These are phyloP conservation scores for Boletus sp. DNA, from an alignment of 768 basidiomycete genomes.

Conservation along the genomic window DNA sequence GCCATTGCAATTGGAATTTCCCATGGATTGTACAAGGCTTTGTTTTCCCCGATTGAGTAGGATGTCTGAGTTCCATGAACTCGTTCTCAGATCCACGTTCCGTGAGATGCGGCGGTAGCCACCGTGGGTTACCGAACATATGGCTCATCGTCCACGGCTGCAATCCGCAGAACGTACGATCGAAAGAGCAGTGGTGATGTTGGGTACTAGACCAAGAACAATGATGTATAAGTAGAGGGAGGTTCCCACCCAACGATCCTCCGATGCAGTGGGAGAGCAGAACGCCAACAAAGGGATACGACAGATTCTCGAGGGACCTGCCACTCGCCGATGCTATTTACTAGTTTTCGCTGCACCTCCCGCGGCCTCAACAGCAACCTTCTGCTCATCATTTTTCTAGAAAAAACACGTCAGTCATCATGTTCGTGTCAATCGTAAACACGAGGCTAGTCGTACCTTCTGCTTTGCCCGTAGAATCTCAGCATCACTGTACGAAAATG, in stretches of 20 bases:
- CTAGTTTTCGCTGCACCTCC: slow-evolving; percentile 11
- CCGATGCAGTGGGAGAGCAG: background rate
- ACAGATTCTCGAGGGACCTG: slow-evolving; percentile 18
- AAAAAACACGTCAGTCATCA: slow-evolving; percentile 8
- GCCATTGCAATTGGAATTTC: slow-evolving; percentile 1
- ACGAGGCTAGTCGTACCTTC: slow-evolving; percentile 49
- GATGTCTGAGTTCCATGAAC: background rate
- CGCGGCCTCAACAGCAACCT: slow-evolving; percentile 31
- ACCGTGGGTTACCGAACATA: slow-evolving; percentile 17
- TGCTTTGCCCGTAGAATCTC: slow-evolving; percentile 75
- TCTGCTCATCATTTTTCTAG: slow-evolving; percentile 58
- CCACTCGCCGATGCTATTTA: slow-evolving; percentile 38
- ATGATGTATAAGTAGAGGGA: slow-evolving; percentile 9
- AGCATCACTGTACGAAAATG: slow-evolving; percentile 57
- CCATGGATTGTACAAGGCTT: slow-evolving; percentile 1
- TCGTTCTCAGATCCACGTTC: slow-evolving; percentile 19
- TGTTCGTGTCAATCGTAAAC: background rate
- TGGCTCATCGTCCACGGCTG: background rate
- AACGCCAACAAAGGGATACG: slow-evolving; percentile 1
- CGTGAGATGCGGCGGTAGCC: slow-evolving; percentile 25
- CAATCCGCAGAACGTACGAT: background rate
- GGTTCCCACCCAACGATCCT: slow-evolving; percentile 16
- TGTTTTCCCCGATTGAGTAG: slow-evolving; percentile 17
- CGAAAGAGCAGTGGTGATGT: slow-evolving; percentile 12
- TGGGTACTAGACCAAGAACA: slow-evolving; percentile 12